Base-by-base conservation (phyloP, 2,329 filamentous ascomycete genomes). In the Coniella vitis region DNA sequence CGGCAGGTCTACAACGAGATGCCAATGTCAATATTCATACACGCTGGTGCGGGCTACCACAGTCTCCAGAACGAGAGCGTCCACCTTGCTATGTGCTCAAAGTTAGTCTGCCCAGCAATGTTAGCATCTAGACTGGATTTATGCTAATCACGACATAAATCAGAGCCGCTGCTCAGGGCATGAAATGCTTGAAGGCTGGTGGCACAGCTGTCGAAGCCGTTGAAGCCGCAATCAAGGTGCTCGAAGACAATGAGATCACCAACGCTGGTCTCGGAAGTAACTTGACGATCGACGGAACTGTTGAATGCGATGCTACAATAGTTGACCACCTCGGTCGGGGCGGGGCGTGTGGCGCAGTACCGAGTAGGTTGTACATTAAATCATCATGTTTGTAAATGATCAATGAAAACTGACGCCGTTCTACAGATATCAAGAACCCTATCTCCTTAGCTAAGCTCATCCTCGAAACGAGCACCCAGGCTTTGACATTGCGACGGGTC, bases 251-350 rank as follows among this genome's bases (percentile, higher is more conserved):
- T 49, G 90, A 96, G 60, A 94, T 98, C 56, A 98, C 94, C 32
- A 98, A 98, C 64, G 87, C 91, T 34, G 93, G 93, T 0, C 97
- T 87, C 63, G 93, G 94, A 40, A 98, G 93, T 68, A 98, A 98
- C 60, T 72, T 98, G 20, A 84, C 88, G 38, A 87, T 95, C 54
- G 86, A 96, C 57, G 93, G 93, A 1, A 79, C 83, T 1, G 93
- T 97, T 12, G 93, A 98, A 65, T 94, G 90, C 58, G 93, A 98
- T 71, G 93, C 93, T 48, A 90, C 89, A 0, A 79, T 98, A 47
- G 86, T 98, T 36, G 90, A 98, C 61, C 87, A 97, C 63, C 72
- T 84, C 44, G 93, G 94, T 37, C 83, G 90, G 55, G 97, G 91
- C 64, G 93, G 93, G 57, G 93, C 90, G 37, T 94, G 89, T 56